Percentiles rank a stretch among this genome's conserved stretches.
These are phyloP conservation scores for Ogataea paraovalis DNA, from an alignment of 805 yeast species.

Conservation along the genomic window DNA sequence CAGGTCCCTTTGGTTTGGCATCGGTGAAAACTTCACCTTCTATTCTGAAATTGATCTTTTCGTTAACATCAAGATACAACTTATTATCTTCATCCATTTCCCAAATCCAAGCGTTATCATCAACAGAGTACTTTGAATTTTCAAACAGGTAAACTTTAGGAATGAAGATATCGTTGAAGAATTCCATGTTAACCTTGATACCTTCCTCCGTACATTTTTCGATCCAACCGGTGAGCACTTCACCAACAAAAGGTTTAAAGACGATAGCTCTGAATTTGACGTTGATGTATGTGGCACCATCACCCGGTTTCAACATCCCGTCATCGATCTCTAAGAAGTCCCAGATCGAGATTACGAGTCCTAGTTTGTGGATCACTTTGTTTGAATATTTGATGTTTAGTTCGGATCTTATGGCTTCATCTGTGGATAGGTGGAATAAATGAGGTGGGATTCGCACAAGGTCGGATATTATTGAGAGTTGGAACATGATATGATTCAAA, in stretches of 20 bases:
- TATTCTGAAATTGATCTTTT: conserved; percentile 84
- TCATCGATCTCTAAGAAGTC: conserved; percentile 80
- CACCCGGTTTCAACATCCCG: conserved; percentile 89
- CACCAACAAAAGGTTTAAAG: conserved; percentile 94
- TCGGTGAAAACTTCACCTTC: conserved; percentile 86
- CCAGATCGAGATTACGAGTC: conserved; percentile 80
- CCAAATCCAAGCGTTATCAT: conserved; percentile 97
- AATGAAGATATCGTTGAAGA: conserved; percentile 88
- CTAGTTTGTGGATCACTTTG: conserved; percentile 77
- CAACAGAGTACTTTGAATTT: conserved; percentile 35
- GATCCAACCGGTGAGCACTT: conserved; percentile 88
- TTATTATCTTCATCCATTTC: conserved; percentile 63
- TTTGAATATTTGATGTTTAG: conserved; percentile 82
- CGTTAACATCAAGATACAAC: conserved; percentile 83
- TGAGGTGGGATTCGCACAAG: conserved; percentile 86
- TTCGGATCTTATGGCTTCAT: conserved; percentile 72
- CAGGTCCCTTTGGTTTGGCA: conserved; percentile 73
- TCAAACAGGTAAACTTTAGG: conserved; percentile 84
- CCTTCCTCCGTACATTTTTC: conserved; percentile 86
- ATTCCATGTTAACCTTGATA: conserved; percentile 75
- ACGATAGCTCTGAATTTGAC: conserved; percentile 72
- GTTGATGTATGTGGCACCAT: conserved; percentile 81
- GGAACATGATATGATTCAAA: conserved; percentile 64
- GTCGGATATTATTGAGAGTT: conserved; percentile 75
- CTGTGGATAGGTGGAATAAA: conserved; percentile 67